Evolutionary conservation across 352 stramenopile genomes (phyloP).

Genomic region (Phytophthora podocarpi): DNA sequence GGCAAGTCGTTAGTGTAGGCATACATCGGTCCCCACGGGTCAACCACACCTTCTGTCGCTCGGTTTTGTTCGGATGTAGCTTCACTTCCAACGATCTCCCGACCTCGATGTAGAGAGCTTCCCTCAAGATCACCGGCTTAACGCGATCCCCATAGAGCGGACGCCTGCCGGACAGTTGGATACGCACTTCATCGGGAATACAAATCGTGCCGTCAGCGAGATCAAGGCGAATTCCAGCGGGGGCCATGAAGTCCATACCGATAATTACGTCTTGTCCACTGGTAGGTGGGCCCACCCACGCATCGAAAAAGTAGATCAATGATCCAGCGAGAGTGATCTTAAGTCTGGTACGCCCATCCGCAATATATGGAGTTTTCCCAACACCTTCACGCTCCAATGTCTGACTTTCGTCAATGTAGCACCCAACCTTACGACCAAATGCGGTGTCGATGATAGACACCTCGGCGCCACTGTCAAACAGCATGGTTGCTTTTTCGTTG

Average conservation of each 20-base stretch:
- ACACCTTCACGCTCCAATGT: slow-evolving; percentile 11
- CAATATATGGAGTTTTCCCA: slow-evolving; percentile 1
- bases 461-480: slow-evolving; percentile 29
- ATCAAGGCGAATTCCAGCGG: slow-evolving; percentile 13
- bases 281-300: slow-evolving; percentile 11
- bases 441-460: slow-evolving; percentile 24
- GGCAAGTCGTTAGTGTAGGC: too few species aligned
- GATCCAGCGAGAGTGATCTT: slow-evolving; percentile 18
- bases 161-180: background rate
- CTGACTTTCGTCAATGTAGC: slow-evolving; percentile 11
- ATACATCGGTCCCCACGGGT: background rate
- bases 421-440: slow-evolving; percentile 27
- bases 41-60: slow-evolving; percentile 10
- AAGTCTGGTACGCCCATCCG: slow-evolving; percentile 5
- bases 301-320: slow-evolving; percentile 16
- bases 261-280: slow-evolving; percentile 15
- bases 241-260: slow-evolving; percentile 25
- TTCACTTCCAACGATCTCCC: too few species aligned
- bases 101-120: too few species aligned
- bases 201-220: slow-evolving; percentile 4
- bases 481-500: slow-evolving; percentile 14
- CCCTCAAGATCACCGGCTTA: too few species aligned
- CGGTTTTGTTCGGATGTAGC: too few species aligned
- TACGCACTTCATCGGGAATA: slow-evolving; percentile 11
- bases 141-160: too few species aligned